Base-by-base conservation (phyloP, 768 basidiomycete genomes). In the Tephrocybe sp. region DNA sequence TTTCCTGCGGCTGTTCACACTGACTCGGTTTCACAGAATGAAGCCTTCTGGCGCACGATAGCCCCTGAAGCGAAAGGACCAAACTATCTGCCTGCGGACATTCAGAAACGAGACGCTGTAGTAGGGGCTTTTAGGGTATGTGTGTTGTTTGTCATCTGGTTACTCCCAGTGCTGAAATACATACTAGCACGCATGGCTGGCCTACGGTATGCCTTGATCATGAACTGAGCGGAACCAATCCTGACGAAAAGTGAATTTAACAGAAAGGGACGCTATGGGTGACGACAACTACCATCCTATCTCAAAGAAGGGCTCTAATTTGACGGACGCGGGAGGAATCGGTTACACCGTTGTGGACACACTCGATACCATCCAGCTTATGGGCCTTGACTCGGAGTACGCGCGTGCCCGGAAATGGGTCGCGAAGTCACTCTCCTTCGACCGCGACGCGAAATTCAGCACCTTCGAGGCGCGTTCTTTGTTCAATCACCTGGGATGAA, bases 261-360 rank as follows among this genome's bases (percentile, higher is more conserved):
- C 71, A 93, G 93, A 95, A 70, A 74, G 84, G 53, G 86, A 97
- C 62, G 94, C 94, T 5, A 95, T 93, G 84, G 95, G 95, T 3
- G 76, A 77, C 44, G 94, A 98, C 69, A 92, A 96, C 62, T 97
- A 93, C 60, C 90, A 95, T 60, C 94, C 96, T 0, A 75, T 98
- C 21, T 77, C 79, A 27, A 78, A 77, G 51, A 72, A 65, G 15
- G 95, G 96, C 1, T 77, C 82, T 7, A 94, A 98, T 62, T 74
- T 98, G 22, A 87, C 87, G 0, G 61, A 69, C 1, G 81, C 80
- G 1, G 92, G 91, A 13, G 86, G 89, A 8, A 86, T 97, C 39
- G 94, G 94, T 27, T 95, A 93, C 64, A 90, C 85, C n/a, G 84
- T 98, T 37, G 77, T 88, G 44, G 95, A 97, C 59, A 81, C 91